Evolutionary conservation across 257 asterid species (phyloP), one percentile per base, ranked within the genome.

Genomic region (Gardenia jasminoides): DNA sequence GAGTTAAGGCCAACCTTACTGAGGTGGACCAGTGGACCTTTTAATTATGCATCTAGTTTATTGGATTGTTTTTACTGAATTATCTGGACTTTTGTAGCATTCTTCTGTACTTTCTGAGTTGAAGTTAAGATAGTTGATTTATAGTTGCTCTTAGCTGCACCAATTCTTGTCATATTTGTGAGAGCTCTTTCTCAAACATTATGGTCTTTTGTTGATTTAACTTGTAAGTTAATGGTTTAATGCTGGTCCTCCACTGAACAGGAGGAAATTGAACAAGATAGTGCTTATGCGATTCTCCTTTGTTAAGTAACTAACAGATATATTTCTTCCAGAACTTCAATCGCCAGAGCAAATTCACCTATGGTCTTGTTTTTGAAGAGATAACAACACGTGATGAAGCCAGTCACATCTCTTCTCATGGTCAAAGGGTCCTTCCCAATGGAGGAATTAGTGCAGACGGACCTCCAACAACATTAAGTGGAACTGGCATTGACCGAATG

Each of bases 401-500:
- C 94, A 93, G 99, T 79, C 91, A 93, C 82, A 96, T 96, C 56
- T 83, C 97, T 83, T 82, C 99, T 74, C 90, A 88, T 77, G 98
- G 98, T 75, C 99, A 93, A 84, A 89, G 99, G 87, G 86, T 96
- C 76, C 77, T 96, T 86, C 97, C 99, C 61, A 93, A 92, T 87
- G 99, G 99, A 74, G 98, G 98, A 83, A 88, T 92, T 77, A 93
- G 98, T 79, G 91, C 92, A 43, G 99, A 96, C 88, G 99, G 99
- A 82, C 99, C 99, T 72, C 98, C 99, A 36, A 96, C 99, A 52
- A 96, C 99, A 31, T 96, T 96, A 77, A 96, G 99, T 79, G 99
- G 98, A 83, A 93, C 97, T 66, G 98, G 99, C 82, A 90, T 92
- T 71, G 99, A 96, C 81, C 96, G 88, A 15, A 85, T 96, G 98